Base-by-base conservation (phyloP, 441 rosid species). In the Biscutella auriculata region DNA sequence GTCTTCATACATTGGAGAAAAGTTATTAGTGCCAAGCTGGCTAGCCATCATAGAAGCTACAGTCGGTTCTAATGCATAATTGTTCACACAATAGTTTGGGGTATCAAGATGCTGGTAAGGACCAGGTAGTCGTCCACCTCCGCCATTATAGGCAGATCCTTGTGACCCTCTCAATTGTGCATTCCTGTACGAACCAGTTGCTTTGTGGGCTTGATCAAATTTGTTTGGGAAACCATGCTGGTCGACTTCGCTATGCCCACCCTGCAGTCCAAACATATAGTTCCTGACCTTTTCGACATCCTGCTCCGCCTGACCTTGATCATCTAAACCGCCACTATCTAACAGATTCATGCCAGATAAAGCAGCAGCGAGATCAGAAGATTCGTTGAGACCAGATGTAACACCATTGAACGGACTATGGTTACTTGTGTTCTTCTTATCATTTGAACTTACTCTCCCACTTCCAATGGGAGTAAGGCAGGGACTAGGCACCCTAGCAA, bases 401-500 rank as follows among this genome's bases (percentile, higher is more conserved):
- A 78, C 65, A 39, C 80, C 79, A 52, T 73, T 77, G 62, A 84
- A 79, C 8, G 89, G 75, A 72, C 75, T 78, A 21, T 83, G 66
- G 40, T 77, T 59, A 23, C 39, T 54, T 25, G 67, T 57, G 66
- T 62, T 73, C 78, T 94, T 80, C 75, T 83, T 92, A 44, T 86
- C 97, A 1, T 79, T 60, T 41, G 83, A 44, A 28, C 69, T 72
- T 30, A 55, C 70, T 73, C 98, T 80, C 1, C 85, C 94, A 21
- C 78, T 81, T 12, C 97, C 98, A 63, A 88, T 92, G 26, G 95
- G 95, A 14, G 92, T 77, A 26, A 71, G 76, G 57, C 96, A 77
- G 42, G 96, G 98, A 72, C 96, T 92, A 32, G 97, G 94, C 59
- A 78, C 83, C 76, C 92, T 79, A 29, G 77, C 94, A 33, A 83